These are phyloP conservation scores for Aristolochia californica DNA, from an alignment of 164 flowering plant genomes.

Conservation along the genomic window DNA sequence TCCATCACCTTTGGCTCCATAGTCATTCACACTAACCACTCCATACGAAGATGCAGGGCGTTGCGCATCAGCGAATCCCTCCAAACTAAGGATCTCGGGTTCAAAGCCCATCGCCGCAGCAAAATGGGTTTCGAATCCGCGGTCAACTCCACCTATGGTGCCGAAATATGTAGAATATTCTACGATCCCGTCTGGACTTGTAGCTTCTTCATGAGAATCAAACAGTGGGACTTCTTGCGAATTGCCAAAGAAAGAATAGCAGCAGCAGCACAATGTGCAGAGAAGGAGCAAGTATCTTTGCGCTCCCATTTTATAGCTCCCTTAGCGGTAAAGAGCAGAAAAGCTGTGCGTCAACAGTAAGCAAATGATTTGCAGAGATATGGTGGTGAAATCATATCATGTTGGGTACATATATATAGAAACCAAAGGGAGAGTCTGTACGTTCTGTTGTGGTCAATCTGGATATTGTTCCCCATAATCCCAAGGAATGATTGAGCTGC, in stretches of 20 bases:
- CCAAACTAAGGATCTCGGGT: constrained; percentile 1
- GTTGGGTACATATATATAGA: constrained; percentile 20
- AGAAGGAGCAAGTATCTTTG: constrained; percentile 8
- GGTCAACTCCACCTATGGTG: constrained; percentile 10
- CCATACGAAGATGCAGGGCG: background rate
- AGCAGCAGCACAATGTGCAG: constrained; percentile 8
- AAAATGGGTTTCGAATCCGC: constrained; percentile 7
- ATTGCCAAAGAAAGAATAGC: background rate
- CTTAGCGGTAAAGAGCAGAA: constrained; percentile 1
- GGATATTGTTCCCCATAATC: constrained; percentile 5
- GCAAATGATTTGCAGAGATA: constrained; percentile 6
- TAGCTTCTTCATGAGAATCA: too few species aligned
- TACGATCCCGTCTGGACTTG: too few species aligned
- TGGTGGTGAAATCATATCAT: constrained; percentile 12
- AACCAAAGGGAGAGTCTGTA: constrained; percentile 6
- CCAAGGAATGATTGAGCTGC: constrained; percentile 19
- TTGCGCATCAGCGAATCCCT: background rate
- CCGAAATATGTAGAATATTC: constrained; percentile 23
- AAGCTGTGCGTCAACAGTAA: constrained; percentile 1
- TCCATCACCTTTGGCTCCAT: constrained; percentile 12
- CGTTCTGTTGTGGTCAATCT: background rate
- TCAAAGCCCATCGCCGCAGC: constrained; percentile 7
- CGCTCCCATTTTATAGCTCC: background rate
- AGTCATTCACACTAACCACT: constrained; percentile 5
- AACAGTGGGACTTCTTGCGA: too few species aligned